Conservation (phyloP, 257 asterid genomes). For the Salvia hispanica region DNA sequence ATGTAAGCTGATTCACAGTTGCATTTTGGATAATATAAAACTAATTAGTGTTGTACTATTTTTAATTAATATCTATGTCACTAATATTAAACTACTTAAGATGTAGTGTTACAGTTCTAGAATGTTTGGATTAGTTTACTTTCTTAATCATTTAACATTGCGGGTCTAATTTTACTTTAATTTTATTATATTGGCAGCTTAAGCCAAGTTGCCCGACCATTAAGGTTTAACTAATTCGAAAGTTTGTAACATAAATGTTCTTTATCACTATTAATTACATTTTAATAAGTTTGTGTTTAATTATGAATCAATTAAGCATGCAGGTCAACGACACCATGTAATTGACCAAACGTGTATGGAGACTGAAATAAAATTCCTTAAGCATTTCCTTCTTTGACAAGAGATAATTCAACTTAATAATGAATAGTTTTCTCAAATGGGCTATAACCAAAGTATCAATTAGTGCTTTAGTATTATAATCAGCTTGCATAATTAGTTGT, state of each 20-base stretch:
- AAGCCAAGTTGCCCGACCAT: slow-evolving; percentile 25
- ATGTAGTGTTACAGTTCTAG: neutral
- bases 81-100: neutral
- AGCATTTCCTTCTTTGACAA: slow-evolving; percentile 18
- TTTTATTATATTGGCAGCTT: neutral
- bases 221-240: neutral
- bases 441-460: slow-evolving; percentile 5
- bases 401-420: slow-evolving; percentile 6
- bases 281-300: neutral
- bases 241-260: neutral
- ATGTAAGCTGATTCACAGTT: slow-evolving; percentile 32
- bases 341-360: slow-evolving; percentile 32
- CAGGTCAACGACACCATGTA: slow-evolving; percentile 29
- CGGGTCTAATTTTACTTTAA: neutral
- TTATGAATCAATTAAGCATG: neutral
- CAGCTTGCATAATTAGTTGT: neutral
- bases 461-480: slow-evolving; percentile 9
- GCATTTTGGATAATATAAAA: slow-evolving; percentile 19
- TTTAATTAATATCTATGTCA: neutral
- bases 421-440: slow-evolving; percentile 6
- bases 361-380: slow-evolving; percentile 23
- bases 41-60: too few species aligned
- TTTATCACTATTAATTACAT: neutral
- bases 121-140: slow-evolving; percentile 4
- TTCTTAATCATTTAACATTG: neutral